Evolutionary conservation across 345 rosid species (phyloP).

Genomic region (Pistacia integerrima): DNA sequence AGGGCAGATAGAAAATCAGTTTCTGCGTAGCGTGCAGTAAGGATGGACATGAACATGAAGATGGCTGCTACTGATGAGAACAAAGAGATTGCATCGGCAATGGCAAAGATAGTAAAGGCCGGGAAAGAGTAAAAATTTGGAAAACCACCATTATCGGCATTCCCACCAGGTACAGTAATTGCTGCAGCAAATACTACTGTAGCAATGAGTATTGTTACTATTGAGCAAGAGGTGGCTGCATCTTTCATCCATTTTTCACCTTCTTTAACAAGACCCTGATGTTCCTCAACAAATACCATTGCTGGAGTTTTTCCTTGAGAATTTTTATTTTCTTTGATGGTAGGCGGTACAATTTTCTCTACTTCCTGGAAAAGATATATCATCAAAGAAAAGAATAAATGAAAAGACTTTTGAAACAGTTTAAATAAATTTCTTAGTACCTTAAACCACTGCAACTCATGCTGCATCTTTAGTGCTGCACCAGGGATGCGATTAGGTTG

Average conservation of each 20-base stretch:
- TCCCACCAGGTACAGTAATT: slow-evolving; percentile 39
- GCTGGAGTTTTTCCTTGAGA: not conserved
- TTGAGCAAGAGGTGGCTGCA: too few relatives aligned
- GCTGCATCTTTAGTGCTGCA: slow-evolving; percentile 37
- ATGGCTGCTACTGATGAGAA: slow-evolving; percentile 19
- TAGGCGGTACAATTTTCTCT: slow-evolving; percentile 26
- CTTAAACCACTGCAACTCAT: slow-evolving; percentile 43
- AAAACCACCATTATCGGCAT: too few relatives aligned
- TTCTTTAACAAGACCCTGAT: too few relatives aligned
- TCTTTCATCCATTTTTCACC: too few relatives aligned
- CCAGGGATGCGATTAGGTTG: slow-evolving; percentile 27
- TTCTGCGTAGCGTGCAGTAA: too few relatives aligned
- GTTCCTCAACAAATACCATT: too few relatives aligned
- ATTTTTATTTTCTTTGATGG: slow-evolving; percentile 23
- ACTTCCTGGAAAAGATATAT: slow-evolving; percentile 24
- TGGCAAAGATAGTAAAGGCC: slow-evolving; percentile 21
- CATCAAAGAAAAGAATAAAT: too few relatives aligned
- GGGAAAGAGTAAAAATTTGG: slow-evolving; percentile 11
- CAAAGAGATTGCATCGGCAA: slow-evolving; percentile 31
- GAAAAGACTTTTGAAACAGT: too few relatives aligned
- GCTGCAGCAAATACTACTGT: slow-evolving; percentile 23
- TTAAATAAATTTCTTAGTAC: not conserved
- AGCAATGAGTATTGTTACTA: too few relatives aligned
- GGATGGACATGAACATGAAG: too few relatives aligned
- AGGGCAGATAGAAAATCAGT: too few relatives aligned